Evolutionary conservation across 106 monocot species (phyloP).

Genomic region (Dioscorea alata): DNA sequence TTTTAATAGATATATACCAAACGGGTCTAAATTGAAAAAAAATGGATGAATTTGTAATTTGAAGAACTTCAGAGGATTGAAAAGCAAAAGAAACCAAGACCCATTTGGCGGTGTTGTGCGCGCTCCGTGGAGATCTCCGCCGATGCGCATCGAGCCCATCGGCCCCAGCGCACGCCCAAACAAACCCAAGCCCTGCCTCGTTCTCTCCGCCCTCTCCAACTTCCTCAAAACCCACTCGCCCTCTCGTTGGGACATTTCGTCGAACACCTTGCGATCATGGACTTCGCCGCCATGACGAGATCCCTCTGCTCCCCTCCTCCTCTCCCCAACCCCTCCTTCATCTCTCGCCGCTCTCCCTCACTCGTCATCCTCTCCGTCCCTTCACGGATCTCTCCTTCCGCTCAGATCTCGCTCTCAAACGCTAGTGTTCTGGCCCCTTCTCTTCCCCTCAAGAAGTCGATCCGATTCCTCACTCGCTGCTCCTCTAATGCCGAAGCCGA

Average conservation of each 20-base stretch:
- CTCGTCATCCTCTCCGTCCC: not conserved
- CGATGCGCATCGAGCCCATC: not conserved
- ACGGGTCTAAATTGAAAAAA: too few relatives aligned
- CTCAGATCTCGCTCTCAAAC: not conserved
- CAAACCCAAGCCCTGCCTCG: not conserved
- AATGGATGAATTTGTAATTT: too few relatives aligned
- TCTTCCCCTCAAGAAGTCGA: not conserved
- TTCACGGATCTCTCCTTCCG: not conserved
- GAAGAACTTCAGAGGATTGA: too few relatives aligned
- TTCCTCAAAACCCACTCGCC: not conserved
- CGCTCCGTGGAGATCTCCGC: not conserved
- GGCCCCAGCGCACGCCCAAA: too few relatives aligned
- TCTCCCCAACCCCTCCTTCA: not conserved
- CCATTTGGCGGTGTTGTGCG: too few relatives aligned
- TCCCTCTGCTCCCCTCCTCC: not conserved
- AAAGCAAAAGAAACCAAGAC: too few relatives aligned
- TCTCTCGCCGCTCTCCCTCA: not conserved
- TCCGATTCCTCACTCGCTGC: not conserved
- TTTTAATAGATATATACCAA: too few relatives aligned
- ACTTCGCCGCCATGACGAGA: not conserved
- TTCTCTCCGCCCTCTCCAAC: slow-evolving; percentile 2
- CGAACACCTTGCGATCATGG: not conserved
- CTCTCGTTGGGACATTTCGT: not conserved
- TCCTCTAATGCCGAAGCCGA: not conserved
- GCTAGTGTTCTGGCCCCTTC: not conserved